phyloP scores from a whole-genome alignment of 768 basidiomycete genomes.

The Suillus fuscotomentosus region DNA sequence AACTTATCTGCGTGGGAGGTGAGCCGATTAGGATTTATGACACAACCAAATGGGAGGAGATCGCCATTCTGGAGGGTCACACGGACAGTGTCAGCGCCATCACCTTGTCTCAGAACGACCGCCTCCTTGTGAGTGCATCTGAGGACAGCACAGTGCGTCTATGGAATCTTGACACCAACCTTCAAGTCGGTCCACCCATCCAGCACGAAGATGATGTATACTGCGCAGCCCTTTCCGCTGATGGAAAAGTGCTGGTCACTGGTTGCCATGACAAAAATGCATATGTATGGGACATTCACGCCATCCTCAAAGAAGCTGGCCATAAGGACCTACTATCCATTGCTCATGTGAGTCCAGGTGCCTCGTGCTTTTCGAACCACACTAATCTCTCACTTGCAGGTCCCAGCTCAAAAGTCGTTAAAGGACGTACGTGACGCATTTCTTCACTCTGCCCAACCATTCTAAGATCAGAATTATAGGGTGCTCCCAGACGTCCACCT shows the following conservation, averaged over 20 bases:
- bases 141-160: not conserved
- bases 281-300: not conserved
- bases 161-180: not conserved
- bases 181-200: not conserved
- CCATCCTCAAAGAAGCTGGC: not conserved
- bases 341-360: not conserved
- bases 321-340: not conserved
- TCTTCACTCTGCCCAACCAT: not conserved
- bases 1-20: not conserved
- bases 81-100: fast-evolving
- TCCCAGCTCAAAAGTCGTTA: not conserved
- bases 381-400: not conserved
- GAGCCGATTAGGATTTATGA: not conserved
- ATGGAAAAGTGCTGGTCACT: not conserved
- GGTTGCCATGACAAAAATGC: not conserved
- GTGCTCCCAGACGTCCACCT: not conserved
- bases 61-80: not conserved
- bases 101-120: not conserved
- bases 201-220: not conserved
- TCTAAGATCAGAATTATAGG: not conserved
- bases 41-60: not conserved
- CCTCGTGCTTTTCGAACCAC: not conserved
- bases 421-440: not conserved
- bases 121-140: not conserved
- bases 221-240: not conserved